Evolutionary conservation across 2,329 filamentous ascomycete species (phyloP).

Genomic region (Neonectria neomacrospora): DNA sequence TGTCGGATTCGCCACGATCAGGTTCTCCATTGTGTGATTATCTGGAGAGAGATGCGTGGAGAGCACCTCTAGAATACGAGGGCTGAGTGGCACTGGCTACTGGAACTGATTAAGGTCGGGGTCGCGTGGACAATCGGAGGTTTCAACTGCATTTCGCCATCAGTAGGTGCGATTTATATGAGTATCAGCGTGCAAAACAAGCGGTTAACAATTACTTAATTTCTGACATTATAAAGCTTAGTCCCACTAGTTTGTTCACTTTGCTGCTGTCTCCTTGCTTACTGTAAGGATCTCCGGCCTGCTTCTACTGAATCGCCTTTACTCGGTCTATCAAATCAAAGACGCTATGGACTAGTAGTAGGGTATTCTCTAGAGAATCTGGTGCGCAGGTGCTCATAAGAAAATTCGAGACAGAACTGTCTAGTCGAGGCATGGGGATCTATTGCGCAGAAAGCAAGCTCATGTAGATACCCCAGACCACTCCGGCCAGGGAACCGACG

Average conservation of each 20-base stretch:
- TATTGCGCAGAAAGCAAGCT: slow-evolving; percentile 66
- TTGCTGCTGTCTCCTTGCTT: not conserved
- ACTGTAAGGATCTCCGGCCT: not conserved
- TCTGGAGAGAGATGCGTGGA: not conserved
- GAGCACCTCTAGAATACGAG: not conserved
- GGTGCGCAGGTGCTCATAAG: not conserved
- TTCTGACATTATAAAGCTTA: not conserved
- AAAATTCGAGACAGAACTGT: not conserved
- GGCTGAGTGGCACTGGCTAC: not conserved
- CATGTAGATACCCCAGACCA: slow-evolving; percentile 81
- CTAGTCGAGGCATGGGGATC: not conserved
- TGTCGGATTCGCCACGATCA: not conserved
- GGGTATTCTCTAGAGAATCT: not conserved
- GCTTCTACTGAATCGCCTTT: not conserved
- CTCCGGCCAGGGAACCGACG: slow-evolving; percentile 76
- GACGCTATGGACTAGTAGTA: not conserved
- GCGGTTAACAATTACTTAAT: not conserved
- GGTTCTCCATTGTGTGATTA: not conserved
- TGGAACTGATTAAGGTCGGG: not conserved
- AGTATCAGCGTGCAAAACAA: not conserved
- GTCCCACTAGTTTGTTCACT: not conserved
- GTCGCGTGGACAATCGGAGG: not conserved
- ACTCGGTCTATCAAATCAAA: not conserved
- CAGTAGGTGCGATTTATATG: not conserved
- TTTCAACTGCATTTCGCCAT: not conserved